Evolutionary conservation across 2,329 filamentous ascomycete genomes (phyloP).

Genomic region (Neofusicoccum laricinum): DNA sequence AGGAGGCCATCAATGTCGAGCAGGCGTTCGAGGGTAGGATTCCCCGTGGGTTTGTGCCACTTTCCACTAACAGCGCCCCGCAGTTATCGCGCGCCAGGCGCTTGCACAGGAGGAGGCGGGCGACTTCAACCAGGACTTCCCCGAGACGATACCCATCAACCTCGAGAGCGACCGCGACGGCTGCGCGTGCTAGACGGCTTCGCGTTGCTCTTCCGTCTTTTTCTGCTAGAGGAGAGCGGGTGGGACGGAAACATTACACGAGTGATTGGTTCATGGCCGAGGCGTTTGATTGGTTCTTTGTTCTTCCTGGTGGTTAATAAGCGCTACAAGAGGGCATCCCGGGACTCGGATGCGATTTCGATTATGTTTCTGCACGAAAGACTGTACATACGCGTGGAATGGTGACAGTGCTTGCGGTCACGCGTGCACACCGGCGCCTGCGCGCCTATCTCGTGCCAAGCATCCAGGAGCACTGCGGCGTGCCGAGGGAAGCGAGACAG

Average conservation of each 20-base stretch:
- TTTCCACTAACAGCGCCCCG: slow-evolving; percentile 38
- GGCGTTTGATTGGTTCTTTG: slow-evolving; percentile 14
- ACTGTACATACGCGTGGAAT: slow-evolving; percentile 12
- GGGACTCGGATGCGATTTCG: slow-evolving; percentile 8
- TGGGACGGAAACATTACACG: slow-evolving; percentile 21
- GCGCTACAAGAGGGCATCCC: slow-evolving; percentile 11
- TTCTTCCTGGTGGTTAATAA: neutral
- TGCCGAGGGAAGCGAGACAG: slow-evolving; percentile 10
- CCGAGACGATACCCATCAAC: slow-evolving; percentile 97
- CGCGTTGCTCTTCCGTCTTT: neutral
- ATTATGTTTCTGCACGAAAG: neutral
- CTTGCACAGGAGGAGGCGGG: slow-evolving; percentile 96
- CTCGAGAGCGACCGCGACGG: slow-evolving; percentile 91
- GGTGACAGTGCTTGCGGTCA: slow-evolving; percentile 7
- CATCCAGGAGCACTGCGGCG: slow-evolving; percentile 11
- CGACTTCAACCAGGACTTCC: slow-evolving; percentile 96
- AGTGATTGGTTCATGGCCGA: slow-evolving; percentile 20
- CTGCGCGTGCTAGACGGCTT: slow-evolving; percentile 72
- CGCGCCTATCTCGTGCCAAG: slow-evolving; percentile 4
- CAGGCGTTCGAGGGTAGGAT: slow-evolving; percentile 66
- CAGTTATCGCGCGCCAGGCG: slow-evolving; percentile 94
- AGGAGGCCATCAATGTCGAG: slow-evolving; percentile 98
- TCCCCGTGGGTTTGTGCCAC: slow-evolving; percentile 14
- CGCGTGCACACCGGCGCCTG: neutral
- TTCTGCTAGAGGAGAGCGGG: slow-evolving; percentile 4